These are phyloP conservation scores for Cornus kousa DNA, from an alignment of 148 eudicot species.

Conservation along the genomic window DNA sequence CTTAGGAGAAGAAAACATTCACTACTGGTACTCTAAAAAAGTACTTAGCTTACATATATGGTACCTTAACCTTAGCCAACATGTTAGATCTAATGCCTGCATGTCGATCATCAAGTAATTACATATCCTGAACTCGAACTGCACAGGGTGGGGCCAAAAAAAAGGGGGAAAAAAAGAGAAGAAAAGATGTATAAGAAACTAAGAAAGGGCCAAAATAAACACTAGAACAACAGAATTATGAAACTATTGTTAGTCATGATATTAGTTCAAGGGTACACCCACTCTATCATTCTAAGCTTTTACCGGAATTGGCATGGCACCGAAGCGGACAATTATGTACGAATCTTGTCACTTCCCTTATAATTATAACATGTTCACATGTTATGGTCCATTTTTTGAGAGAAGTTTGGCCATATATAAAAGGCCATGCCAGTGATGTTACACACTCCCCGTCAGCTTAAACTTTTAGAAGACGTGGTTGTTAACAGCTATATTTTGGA, in stretches of 20 bases:
- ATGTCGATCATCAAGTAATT: conserved; percentile 6
- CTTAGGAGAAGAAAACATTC: not conserved
- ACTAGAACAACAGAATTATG: not conserved
- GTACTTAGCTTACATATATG: not conserved
- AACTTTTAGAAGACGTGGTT: not conserved
- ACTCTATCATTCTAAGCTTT: too few species aligned
- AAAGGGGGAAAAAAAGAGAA: not conserved
- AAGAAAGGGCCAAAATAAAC: not conserved
- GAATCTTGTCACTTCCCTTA: too few species aligned
- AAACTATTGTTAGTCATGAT: too few species aligned
- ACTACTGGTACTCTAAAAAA: conserved; percentile 6
- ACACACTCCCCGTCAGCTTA: too few species aligned
- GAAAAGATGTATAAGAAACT: not conserved
- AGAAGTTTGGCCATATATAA: too few species aligned
- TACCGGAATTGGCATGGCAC: too few species aligned
- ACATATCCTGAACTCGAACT: conserved; percentile 15
- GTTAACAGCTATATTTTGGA: not conserved
- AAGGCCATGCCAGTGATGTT: too few species aligned
- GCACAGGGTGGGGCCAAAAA: conserved; percentile 6
- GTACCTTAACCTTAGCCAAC: not conserved
- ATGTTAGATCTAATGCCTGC: conserved; percentile 23
- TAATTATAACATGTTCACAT: too few species aligned
- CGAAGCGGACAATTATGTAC: too few species aligned
- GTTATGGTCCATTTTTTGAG: too few species aligned
- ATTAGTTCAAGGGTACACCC: too few species aligned